Evolutionary conservation across 352 stramenopile species (phyloP).

Genomic region (Phytophthora fragariaefolia): DNA sequence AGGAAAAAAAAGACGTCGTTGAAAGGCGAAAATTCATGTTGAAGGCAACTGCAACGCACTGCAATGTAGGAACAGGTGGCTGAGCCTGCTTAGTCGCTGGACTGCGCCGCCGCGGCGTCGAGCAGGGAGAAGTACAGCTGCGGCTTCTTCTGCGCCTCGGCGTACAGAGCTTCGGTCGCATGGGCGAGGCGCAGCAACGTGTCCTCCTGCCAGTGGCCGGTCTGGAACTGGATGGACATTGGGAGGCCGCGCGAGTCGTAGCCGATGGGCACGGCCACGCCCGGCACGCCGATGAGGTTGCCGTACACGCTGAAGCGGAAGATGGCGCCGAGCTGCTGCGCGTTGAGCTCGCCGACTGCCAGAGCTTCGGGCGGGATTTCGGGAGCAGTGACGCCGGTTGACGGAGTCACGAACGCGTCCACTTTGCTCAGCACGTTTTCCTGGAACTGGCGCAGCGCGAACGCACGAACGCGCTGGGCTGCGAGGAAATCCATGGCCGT

Average conservation of each 20-base stretch:
- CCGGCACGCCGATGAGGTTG: slow-evolving; percentile 90
- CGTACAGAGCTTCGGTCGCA: slow-evolving; percentile 52
- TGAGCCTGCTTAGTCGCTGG: slow-evolving; percentile 13
- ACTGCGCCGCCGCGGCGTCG: slow-evolving; percentile 46
- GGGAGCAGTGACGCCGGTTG: slow-evolving; percentile 79
- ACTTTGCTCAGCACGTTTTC: slow-evolving; percentile 83
- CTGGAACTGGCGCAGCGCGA: slow-evolving; percentile 77
- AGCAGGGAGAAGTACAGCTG: slow-evolving; percentile 76
- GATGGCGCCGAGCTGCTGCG: slow-evolving; percentile 57
- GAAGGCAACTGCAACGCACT: slow-evolving; percentile 8
- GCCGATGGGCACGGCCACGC: slow-evolving; percentile 74
- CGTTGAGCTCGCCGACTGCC: slow-evolving; percentile 63
- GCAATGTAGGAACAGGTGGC: background rate
- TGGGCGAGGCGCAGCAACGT: slow-evolving; percentile 74
- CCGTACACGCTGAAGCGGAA: slow-evolving; percentile 87
- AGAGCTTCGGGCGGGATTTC: slow-evolving; percentile 61
- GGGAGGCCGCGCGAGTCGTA: slow-evolving; percentile 69
- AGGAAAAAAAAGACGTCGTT: slow-evolving; percentile 5
- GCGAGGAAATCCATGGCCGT: slow-evolving; percentile 83
- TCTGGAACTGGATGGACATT: slow-evolving; percentile 84
- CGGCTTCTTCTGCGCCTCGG: slow-evolving; percentile 47
- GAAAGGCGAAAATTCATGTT: slow-evolving; percentile 19
- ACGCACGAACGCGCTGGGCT: slow-evolving; percentile 85
- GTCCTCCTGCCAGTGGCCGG: slow-evolving; percentile 78
- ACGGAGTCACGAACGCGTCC: slow-evolving; percentile 90